phyloP scores from a whole-genome alignment of 179 eudicot genomes.

The Monotropa hypopitys region DNA sequence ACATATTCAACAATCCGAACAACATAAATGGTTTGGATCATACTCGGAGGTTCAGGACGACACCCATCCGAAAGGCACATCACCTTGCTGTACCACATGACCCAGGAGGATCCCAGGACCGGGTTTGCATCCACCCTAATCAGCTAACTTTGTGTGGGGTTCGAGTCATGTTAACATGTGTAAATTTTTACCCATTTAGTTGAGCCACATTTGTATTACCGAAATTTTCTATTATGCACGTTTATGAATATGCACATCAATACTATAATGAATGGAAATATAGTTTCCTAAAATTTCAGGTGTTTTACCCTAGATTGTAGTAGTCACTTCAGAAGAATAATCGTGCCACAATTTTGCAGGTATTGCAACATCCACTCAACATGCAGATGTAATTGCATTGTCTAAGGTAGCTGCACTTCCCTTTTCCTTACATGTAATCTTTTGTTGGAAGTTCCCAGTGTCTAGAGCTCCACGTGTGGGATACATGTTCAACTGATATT shows the following conservation, averaged over 20 bases:
- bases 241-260: neutral
- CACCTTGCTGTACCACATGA: too few relatives aligned
- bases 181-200: neutral
- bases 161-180: neutral
- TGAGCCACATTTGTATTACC: neutral
- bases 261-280: too few relatives aligned
- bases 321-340: neutral
- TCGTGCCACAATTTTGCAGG: conserved; percentile 32
- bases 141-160: neutral
- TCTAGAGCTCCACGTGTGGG: neutral
- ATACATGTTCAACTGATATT: neutral
- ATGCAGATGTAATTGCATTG: conserved; percentile 70
- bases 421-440: neutral
- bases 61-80: too few relatives aligned
- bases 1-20: too few relatives aligned
- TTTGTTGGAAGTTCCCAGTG: neutral
- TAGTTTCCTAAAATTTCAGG: neutral
- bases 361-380: conserved; percentile 34
- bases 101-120: too few relatives aligned
- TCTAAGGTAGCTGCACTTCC: conserved; percentile 49
- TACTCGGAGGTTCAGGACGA: too few relatives aligned
- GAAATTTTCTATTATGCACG: neutral
- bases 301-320: neutral
- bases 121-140: neutral
- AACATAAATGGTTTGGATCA: too few relatives aligned